Conservation (phyloP, 1,284 basidiomycete species). For the Leucoagaricus sp. region DNA sequence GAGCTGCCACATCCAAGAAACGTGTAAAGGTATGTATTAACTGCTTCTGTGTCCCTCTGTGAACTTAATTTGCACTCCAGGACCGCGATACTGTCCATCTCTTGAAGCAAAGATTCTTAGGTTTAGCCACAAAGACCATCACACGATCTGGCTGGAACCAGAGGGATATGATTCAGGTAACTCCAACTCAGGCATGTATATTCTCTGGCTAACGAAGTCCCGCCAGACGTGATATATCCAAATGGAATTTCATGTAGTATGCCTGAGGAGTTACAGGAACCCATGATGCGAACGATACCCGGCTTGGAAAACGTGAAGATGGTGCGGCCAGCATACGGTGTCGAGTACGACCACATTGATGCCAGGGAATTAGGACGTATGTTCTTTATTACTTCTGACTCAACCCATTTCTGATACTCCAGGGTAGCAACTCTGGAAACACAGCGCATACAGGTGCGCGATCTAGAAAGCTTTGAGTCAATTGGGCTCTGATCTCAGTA, state of each 20-base stretch:
- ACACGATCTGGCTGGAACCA: conserved; percentile 88
- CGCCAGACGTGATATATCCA: conserved; percentile 79
- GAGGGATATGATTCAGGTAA: conserved; percentile 86
- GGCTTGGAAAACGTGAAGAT: conserved; percentile 85
- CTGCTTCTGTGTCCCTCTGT: not conserved
- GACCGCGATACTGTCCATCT: conserved; percentile 90
- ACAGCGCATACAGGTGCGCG: conserved; percentile 67
- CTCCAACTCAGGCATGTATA: conserved; percentile 7
- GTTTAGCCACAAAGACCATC: conserved; percentile 71
- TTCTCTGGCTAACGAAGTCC: not conserved
- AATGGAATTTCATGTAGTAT: conserved; percentile 88
- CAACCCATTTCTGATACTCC: not conserved
- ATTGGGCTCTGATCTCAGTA: conserved; percentile 7
- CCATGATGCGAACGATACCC: conserved; percentile 80
- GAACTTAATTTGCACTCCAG: conserved; percentile 35
- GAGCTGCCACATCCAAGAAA: conserved; percentile 85
- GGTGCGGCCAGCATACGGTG: conserved; percentile 85
- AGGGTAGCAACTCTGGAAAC: conserved; percentile 78
- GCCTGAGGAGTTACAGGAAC: conserved; percentile 80
- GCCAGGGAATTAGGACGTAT: conserved; percentile 75
- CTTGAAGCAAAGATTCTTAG: conserved; percentile 85
- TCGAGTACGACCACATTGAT: conserved; percentile 93
- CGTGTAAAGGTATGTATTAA: conserved; percentile 64
- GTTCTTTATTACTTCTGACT: conserved; percentile 25
- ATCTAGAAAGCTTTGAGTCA: not conserved